Conservation (phyloP, 331 rosid genomes). For the Pyrus hybrid region DNA sequence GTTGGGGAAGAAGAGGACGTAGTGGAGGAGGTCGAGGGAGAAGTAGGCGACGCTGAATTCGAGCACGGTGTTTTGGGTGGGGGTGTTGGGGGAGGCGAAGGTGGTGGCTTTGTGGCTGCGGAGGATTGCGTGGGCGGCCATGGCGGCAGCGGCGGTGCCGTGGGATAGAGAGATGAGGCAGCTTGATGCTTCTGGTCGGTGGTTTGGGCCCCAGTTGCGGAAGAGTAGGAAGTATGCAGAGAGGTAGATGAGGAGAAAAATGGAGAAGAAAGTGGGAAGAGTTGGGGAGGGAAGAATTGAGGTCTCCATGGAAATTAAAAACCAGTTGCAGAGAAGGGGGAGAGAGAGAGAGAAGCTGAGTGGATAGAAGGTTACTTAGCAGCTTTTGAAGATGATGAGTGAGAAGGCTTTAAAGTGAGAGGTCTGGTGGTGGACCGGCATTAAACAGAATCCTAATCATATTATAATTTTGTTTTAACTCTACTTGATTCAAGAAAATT, state of each 20-base stretch:
- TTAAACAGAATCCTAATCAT: background rate
- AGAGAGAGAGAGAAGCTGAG: background rate
- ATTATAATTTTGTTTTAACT: too few relatives aligned
- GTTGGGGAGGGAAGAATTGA: background rate
- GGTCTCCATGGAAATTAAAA: constrained; percentile 23
- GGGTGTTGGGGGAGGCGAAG: constrained; percentile 33
- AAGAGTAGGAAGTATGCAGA: constrained; percentile 20
- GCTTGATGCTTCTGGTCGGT: constrained; percentile 33
- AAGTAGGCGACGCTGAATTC: constrained; percentile 45
- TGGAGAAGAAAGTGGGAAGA: constrained; percentile 21
- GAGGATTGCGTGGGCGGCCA: constrained; percentile 22
- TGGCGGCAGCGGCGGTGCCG: constrained; percentile 29
- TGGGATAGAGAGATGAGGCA: constrained; percentile 45
- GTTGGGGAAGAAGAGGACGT: constrained; percentile 21
- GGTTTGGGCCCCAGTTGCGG: constrained; percentile 35
- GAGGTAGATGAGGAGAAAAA: constrained; percentile 28
- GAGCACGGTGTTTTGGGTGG: constrained; percentile 14
- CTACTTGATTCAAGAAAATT: too few relatives aligned
- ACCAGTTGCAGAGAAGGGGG: background rate
- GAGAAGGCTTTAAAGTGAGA: background rate
- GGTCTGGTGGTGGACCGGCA: background rate
- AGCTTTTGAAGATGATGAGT: background rate
- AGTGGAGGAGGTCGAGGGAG: constrained; percentile 36
- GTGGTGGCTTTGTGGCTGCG: background rate
- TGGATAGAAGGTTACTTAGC: background rate